These are phyloP conservation scores for Zygoascus flipseniorum DNA, from an alignment of 805 yeast genomes.

Conservation along the genomic window DNA sequence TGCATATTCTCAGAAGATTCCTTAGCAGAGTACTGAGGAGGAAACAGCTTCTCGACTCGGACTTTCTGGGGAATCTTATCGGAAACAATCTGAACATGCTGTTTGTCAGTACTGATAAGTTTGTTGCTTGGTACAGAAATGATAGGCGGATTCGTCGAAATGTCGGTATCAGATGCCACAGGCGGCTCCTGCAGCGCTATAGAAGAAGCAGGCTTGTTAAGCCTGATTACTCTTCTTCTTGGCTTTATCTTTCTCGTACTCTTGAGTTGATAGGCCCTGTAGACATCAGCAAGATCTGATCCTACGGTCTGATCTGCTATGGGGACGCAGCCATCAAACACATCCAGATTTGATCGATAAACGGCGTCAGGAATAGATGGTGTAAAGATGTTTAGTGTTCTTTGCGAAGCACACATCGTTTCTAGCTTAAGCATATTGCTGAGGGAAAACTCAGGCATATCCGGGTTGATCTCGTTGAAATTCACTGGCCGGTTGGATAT, in stretches of 20 bases:
- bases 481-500: slow-evolving; percentile 32
- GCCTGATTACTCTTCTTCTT: slow-evolving; percentile 24
- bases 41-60: not conserved
- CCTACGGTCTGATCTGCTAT: slow-evolving; percentile 2
- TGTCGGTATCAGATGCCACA: not conserved
- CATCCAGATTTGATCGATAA: slow-evolving; percentile 44
- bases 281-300: slow-evolving; percentile 13
- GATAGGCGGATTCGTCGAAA: not conserved
- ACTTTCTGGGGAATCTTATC: not conserved
- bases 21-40: not conserved
- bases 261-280: slow-evolving; percentile 6
- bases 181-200: not conserved
- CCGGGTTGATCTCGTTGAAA: slow-evolving; percentile 47
- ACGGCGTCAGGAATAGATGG: slow-evolving; percentile 50
- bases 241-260: slow-evolving; percentile 15
- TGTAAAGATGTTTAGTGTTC: slow-evolving; percentile 65
- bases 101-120: not conserved
- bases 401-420: slow-evolving; percentile 63
- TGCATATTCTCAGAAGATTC: not conserved
- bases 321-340: slow-evolving; percentile 14
- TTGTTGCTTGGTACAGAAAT: not conserved
- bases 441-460: slow-evolving; percentile 53
- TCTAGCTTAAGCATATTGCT: slow-evolving; percentile 61
- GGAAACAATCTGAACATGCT: not conserved
- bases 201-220: slow-evolving; percentile 4